These are phyloP conservation scores for Dictyostelium purpureum DNA, from an alignment of 78 protist species.

Conservation along the genomic window DNA sequence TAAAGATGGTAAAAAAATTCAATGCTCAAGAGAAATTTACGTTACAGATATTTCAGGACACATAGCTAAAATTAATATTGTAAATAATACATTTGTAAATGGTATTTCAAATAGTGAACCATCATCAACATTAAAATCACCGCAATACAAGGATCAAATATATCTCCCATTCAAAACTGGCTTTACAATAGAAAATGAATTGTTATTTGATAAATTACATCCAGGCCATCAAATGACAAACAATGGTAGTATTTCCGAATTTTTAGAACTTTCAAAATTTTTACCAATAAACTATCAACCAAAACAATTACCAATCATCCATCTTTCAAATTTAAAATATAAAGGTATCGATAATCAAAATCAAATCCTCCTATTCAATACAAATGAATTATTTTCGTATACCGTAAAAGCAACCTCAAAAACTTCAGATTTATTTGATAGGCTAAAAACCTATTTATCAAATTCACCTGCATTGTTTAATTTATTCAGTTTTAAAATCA, in stretches of 20 bases:
- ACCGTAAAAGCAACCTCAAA: neutral
- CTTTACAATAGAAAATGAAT: neutral
- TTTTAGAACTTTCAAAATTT: neutral
- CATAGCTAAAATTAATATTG: slow-evolving; percentile 19
- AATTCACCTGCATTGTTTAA: neutral
- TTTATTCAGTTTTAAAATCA: neutral
- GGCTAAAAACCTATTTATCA: neutral
- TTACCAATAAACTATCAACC: too few species aligned
- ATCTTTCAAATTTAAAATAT: slow-evolving; percentile 33
- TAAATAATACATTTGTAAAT: neutral
- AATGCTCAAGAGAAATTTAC: neutral
- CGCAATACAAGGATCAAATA: neutral
- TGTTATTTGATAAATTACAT: neutral
- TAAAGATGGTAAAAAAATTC: slow-evolving; percentile 15
- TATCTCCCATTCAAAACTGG: slow-evolving; percentile 13
- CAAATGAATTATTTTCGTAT: neutral
- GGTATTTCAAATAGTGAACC: neutral
- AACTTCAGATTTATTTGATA: neutral
- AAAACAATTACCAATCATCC: slow-evolving; percentile 13
- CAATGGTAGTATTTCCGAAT: neutral
- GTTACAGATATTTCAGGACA: neutral
- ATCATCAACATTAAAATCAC: neutral
- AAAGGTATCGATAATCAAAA: neutral
- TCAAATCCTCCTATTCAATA: neutral
- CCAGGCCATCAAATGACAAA: too few species aligned